Conservation (phyloP, 441 rosid species). For the Erodium texanum region DNA sequence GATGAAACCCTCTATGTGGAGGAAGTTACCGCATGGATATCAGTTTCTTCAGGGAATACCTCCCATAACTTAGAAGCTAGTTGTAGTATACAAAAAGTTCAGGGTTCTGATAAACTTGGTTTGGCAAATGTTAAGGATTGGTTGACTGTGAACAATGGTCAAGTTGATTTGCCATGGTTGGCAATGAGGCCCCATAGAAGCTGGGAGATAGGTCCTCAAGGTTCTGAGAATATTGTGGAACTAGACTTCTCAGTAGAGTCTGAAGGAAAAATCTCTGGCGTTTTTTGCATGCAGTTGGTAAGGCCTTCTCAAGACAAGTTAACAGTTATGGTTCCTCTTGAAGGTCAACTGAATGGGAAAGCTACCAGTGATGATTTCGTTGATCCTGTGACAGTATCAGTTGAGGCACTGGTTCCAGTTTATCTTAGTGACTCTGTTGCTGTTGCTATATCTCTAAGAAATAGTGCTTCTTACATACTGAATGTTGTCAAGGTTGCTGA, state of each 20-base stretch:
- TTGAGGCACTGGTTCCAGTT: conserved; percentile 32
- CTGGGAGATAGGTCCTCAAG: conserved; percentile 48
- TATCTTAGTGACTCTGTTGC: conserved; percentile 26
- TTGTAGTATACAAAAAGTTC: conserved; percentile 32
- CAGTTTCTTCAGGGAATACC: conserved; percentile 41
- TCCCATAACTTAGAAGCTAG: conserved; percentile 44
- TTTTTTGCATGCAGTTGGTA: conserved; percentile 41
- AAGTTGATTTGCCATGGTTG: conserved; percentile 35
- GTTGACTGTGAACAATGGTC: conserved; percentile 38
- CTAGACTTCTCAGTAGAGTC: conserved; percentile 43
- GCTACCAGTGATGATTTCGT: conserved; percentile 20
- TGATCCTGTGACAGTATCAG: conserved; percentile 32
- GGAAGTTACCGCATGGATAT: conserved; percentile 50
- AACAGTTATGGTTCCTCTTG: conserved; percentile 46
- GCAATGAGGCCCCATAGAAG: conserved; percentile 38
- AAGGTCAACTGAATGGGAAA: conserved; percentile 37
- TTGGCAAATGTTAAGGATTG: conserved; percentile 35
- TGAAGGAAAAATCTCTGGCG: conserved; percentile 39
- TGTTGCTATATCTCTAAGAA: conserved; percentile 43
- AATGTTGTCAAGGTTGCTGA: conserved; percentile 34
- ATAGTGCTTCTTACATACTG: conserved; percentile 32
- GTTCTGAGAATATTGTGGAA: conserved; percentile 38
- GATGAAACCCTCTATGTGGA: conserved; percentile 42
- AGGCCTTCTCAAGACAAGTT: conserved; percentile 37
- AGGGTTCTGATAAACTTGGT: conserved; percentile 24